These are phyloP conservation scores for Lachancea quebecensis DNA, from an alignment of 805 yeast genomes.

Conservation along the genomic window DNA sequence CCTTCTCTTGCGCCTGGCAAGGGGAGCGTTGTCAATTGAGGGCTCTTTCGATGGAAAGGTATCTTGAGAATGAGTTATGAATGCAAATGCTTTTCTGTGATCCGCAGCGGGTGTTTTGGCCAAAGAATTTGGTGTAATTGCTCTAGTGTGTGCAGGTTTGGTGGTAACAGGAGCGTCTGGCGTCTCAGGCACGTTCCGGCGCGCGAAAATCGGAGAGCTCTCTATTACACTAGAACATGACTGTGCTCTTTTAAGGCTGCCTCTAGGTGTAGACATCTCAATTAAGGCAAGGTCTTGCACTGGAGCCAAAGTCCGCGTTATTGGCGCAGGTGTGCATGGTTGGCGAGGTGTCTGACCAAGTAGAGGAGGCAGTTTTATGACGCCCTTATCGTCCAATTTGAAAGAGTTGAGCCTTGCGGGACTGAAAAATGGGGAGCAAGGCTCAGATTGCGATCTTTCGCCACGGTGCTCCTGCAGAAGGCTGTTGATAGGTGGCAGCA, in stretches of 20 bases:
- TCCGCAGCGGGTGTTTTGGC: constrained; percentile 18
- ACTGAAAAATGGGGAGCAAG: constrained; percentile 19
- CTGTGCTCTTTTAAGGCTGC: constrained; percentile 3
- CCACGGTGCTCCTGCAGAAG: constrained; percentile 4
- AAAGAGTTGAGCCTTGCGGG: constrained; percentile 15
- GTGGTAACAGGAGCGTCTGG: neutral
- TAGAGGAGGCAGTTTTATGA: constrained; percentile 28
- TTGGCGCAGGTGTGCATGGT: no score
- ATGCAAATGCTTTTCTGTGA: constrained; percentile 55
- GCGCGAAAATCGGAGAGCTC: constrained; percentile 12
- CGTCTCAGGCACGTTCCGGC: neutral
- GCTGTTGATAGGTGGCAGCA: constrained; percentile 7
- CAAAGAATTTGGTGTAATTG: constrained; percentile 28
- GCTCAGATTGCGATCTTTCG: constrained; percentile 11
- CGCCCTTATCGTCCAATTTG: constrained; percentile 22
- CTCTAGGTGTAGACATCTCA: constrained; percentile 4
- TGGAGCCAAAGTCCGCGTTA: no score
- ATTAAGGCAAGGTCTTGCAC: neutral
- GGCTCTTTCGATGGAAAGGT: constrained; percentile 83
- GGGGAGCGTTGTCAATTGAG: constrained; percentile 78
- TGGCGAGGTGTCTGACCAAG: neutral
- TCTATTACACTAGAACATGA: constrained; percentile 6
- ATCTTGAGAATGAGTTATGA: constrained; percentile 87
- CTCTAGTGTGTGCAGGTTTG: neutral
- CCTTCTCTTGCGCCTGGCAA: constrained; percentile 91